Evolutionary conservation across 2,329 filamentous ascomycete species (phyloP).

Genomic region (Neospermospora avenae): DNA sequence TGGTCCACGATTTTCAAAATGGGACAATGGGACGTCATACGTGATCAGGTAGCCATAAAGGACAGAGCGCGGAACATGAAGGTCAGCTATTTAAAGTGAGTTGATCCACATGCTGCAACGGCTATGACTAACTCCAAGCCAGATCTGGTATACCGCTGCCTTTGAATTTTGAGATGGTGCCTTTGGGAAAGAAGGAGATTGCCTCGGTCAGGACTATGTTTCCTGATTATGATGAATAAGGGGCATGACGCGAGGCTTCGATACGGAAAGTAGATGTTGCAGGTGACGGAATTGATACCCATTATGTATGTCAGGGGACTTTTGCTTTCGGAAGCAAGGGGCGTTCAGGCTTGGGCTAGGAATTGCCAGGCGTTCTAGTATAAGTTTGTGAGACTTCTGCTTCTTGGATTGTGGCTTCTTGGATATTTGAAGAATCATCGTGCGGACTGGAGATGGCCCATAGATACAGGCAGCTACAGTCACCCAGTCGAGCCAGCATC

Average conservation of each 20-base stretch:
- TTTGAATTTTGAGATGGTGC: conserved; percentile 41
- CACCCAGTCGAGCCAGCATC: too few species aligned
- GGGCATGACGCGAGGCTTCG: not conserved
- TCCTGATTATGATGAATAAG: conserved; percentile 23
- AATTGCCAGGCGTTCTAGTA: not conserved
- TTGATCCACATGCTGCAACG: conserved; percentile 11
- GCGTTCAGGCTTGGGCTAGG: not conserved
- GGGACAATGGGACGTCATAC: conserved; percentile 33
- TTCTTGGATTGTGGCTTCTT: too few species aligned
- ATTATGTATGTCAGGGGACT: not conserved
- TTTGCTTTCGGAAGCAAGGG: not conserved
- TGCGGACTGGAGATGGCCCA: too few species aligned
- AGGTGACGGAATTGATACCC: conserved; percentile 1
- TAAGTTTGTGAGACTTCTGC: too few species aligned
- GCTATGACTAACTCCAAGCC: conserved; percentile 2
- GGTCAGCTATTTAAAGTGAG: conserved; percentile 42
- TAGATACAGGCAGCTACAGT: too few species aligned
- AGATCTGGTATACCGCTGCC: conserved; percentile 35
- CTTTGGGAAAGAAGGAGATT: conserved; percentile 41
- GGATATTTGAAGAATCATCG: too few species aligned
- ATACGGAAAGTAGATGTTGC: not conserved
- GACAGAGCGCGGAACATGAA: conserved; percentile 54
- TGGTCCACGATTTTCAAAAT: conserved; percentile 46
- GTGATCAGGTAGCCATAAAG: conserved; percentile 50
- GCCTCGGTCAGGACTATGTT: conserved; percentile 30